Percentiles rank a stretch among this genome's conserved stretches.
These are phyloP conservation scores for Aechmea fasciata DNA, from an alignment of 176 grass and related monocot genomes.

Conservation along the genomic window DNA sequence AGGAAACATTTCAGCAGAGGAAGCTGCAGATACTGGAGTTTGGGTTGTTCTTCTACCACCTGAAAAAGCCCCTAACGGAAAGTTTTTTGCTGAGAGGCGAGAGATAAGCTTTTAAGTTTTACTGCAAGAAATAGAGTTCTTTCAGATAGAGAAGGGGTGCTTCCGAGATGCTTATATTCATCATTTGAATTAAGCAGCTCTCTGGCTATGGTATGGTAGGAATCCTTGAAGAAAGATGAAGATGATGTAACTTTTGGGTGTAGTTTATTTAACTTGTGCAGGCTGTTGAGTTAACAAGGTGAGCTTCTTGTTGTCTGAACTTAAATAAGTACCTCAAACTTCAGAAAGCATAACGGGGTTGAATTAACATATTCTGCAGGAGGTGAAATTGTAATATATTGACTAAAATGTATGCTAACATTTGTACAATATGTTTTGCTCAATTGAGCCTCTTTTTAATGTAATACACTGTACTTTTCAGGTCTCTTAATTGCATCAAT, in stretches of 20 bases:
- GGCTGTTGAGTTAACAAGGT: background rate
- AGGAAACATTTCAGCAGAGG: slow-evolving; percentile 72
- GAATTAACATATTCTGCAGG: background rate
- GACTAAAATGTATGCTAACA: background rate
- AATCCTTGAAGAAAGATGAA: background rate
- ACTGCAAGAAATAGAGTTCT: no score
- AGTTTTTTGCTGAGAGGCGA: slow-evolving; percentile 79
- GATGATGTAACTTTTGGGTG: background rate
- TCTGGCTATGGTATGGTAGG: background rate
- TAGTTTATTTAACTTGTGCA: background rate
- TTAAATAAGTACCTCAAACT: background rate
- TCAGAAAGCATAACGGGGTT: background rate
- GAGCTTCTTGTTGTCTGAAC: background rate
- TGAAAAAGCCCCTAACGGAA: slow-evolving; percentile 37
- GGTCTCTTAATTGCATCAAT: background rate
- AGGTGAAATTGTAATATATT: background rate
- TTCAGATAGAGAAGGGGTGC: no score
- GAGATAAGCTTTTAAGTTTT: slow-evolving; percentile 68
- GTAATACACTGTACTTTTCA: background rate
- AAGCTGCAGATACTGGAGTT: slow-evolving; percentile 75
- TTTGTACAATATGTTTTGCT: background rate
- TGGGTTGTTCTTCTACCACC: slow-evolving; percentile 44
- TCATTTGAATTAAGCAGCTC: background rate
- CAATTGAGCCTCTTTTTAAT: background rate
- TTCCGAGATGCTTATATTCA: background rate